These are phyloP conservation scores for Fusarium hainanense DNA, from an alignment of 2,329 filamentous ascomycete species.

Conservation along the genomic window DNA sequence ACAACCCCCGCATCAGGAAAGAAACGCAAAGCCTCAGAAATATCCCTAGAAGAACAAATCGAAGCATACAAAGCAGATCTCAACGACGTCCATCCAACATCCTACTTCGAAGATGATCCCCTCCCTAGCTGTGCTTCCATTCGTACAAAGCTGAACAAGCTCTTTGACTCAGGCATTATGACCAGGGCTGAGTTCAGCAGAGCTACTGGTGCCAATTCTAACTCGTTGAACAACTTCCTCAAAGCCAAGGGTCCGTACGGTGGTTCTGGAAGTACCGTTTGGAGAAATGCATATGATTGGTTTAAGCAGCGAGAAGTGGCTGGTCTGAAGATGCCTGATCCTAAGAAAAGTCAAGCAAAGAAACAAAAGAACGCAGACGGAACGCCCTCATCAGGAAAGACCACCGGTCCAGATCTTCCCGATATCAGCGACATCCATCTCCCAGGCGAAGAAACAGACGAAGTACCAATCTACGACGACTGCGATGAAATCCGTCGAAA, in stretches of 20 bases:
- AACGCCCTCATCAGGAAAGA: not conserved
- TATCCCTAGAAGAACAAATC: constrained; percentile 4
- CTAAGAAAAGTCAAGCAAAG: constrained; percentile 6
- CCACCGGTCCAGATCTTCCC: not conserved
- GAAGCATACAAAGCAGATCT: constrained; percentile 1
- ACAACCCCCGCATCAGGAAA: not conserved
- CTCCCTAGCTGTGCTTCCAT: not conserved
- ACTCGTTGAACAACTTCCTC: constrained; percentile 6
- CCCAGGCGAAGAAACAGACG: not conserved
- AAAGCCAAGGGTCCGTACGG: not conserved
- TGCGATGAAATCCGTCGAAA: constrained; percentile 19
- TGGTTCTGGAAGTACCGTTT: constrained; percentile 1
- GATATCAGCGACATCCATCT: constrained; percentile 1
- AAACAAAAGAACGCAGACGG: not conserved
- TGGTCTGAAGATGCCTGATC: constrained; percentile 7
- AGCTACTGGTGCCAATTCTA: constrained; percentile 5
- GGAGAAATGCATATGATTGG: constrained; percentile 9
- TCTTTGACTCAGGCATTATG: constrained; percentile 1
- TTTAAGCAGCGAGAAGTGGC: constrained; percentile 11
- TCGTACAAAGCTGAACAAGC: constrained; percentile 13
- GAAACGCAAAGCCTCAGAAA: constrained; percentile 8
- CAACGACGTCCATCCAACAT: not conserved
- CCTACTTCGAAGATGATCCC: not conserved
- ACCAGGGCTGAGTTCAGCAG: constrained; percentile 1
- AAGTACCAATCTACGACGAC: not conserved